Conservation (phyloP, 2,329 filamentous ascomycete genomes). For the Diaporthe sp. region DNA sequence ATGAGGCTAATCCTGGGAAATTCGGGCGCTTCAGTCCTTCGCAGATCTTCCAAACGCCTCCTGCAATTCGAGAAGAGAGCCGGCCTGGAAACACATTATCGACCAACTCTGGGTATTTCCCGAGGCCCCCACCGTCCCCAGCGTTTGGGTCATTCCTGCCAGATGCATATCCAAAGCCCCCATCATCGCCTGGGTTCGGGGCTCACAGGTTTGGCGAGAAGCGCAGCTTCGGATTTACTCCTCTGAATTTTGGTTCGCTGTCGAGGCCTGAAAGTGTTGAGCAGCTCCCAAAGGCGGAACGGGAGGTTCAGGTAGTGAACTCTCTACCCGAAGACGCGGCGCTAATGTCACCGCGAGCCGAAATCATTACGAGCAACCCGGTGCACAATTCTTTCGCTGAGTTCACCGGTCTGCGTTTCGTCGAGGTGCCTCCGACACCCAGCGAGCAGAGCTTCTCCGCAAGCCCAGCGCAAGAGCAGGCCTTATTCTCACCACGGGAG, state of each 20-base stretch:
- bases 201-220: slow-evolving; percentile 55
- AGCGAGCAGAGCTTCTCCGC: slow-evolving; percentile 62
- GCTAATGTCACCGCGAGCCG: slow-evolving; percentile 78
- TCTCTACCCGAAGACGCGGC: slow-evolving; percentile 63
- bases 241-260: slow-evolving; percentile 44
- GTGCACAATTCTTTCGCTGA: slow-evolving; percentile 64
- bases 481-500: slow-evolving; percentile 59
- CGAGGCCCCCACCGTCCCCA: slow-evolving; percentile 48
- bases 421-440: slow-evolving; percentile 66
- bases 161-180: slow-evolving; percentile 51
- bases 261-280: slow-evolving; percentile 18
- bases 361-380: slow-evolving; percentile 80
- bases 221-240: slow-evolving; percentile 54
- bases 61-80: slow-evolving; percentile 53
- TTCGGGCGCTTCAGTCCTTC: slow-evolving; percentile 58
- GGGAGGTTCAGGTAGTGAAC: slow-evolving; percentile 54
- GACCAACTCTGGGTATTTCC: slow-evolving; percentile 33
- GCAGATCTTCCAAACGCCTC: slow-evolving; percentile 50
- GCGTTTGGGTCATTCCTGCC: slow-evolving; percentile 43
- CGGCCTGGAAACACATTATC: slow-evolving; percentile 46
- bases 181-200: slow-evolving; percentile 62
- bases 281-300: slow-evolving; percentile 46
- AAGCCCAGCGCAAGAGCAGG: slow-evolving; percentile 21
- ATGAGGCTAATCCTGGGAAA: slow-evolving; percentile 56
- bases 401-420: slow-evolving; percentile 64